Conservation (phyloP, 1,139 yeast species). For the Yamadazyma songkhlaensis region DNA sequence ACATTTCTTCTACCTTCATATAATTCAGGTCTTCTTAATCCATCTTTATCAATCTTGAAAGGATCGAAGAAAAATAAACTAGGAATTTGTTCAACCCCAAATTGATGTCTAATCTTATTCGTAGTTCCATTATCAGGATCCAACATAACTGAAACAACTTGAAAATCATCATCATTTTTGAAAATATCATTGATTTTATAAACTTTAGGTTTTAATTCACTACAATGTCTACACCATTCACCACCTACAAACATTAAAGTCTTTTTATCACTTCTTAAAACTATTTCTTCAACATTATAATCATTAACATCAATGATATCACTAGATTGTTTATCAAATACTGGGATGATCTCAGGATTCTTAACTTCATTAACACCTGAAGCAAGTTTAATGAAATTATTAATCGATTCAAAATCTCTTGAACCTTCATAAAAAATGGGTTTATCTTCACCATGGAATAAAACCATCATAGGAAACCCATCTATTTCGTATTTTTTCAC, state of each 20-base stretch:
- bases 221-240: slow-evolving; percentile 80
- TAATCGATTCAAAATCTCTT: slow-evolving; percentile 44
- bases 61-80: slow-evolving; percentile 49
- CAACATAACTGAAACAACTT: slow-evolving; percentile 64
- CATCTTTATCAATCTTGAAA: slow-evolving; percentile 24
- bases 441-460: slow-evolving; percentile 50
- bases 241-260: slow-evolving; percentile 74
- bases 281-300: slow-evolving; percentile 50
- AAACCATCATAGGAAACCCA: slow-evolving; percentile 65
- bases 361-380: slow-evolving; percentile 19
- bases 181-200: slow-evolving; percentile 54
- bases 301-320: slow-evolving; percentile 27
- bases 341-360: slow-evolving; percentile 15
- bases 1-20: slow-evolving; percentile 44
- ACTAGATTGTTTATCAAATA: neutral
- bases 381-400: slow-evolving; percentile 44
- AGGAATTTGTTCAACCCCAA: slow-evolving; percentile 49
- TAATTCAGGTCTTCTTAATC: slow-evolving; percentile 36
- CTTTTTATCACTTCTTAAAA: slow-evolving; percentile 53
- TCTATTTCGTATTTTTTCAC: slow-evolving; percentile 53
- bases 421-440: slow-evolving; percentile 50
- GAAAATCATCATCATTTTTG: slow-evolving; percentile 45
- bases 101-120: slow-evolving; percentile 40
- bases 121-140: slow-evolving; percentile 46
- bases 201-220: slow-evolving; percentile 59